phyloP scores from a whole-genome alignment of 305 asterid genomes.

The Fraxinus dipetala region DNA sequence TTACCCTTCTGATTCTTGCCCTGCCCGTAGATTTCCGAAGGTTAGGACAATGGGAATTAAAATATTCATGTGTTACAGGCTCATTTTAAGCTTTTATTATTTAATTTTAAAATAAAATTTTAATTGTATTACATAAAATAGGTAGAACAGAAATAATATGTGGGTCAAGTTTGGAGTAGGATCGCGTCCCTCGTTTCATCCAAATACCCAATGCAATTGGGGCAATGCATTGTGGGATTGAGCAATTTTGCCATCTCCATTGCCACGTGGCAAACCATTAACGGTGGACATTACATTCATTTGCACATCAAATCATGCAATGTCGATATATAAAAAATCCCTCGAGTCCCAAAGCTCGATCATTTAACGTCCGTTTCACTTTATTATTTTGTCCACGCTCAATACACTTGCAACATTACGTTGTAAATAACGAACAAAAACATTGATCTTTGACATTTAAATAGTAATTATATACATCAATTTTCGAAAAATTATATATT shows the following conservation, averaged over 20 bases:
- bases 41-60: background rate
- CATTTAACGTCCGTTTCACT: background rate
- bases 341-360: background rate
- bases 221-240: background rate
- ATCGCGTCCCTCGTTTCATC: background rate
- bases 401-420: background rate
- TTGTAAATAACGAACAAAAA: background rate
- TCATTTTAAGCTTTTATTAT: background rate
- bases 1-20: background rate
- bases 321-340: no score
- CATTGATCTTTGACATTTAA: background rate
- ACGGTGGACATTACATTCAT: background rate
- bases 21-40: background rate
- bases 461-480: background rate
- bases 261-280: background rate
- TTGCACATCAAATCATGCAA: background rate
- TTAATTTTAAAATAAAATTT: background rate
- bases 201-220: background rate
- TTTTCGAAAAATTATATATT: no score
- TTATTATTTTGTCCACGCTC: background rate
- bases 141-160: background rate
- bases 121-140: background rate
- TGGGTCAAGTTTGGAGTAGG: background rate
- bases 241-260: background rate
- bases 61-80: background rate